Evolutionary conservation across 192 early-diverging fungal species (phyloP).

Genomic region (Coemansia sp.): DNA sequence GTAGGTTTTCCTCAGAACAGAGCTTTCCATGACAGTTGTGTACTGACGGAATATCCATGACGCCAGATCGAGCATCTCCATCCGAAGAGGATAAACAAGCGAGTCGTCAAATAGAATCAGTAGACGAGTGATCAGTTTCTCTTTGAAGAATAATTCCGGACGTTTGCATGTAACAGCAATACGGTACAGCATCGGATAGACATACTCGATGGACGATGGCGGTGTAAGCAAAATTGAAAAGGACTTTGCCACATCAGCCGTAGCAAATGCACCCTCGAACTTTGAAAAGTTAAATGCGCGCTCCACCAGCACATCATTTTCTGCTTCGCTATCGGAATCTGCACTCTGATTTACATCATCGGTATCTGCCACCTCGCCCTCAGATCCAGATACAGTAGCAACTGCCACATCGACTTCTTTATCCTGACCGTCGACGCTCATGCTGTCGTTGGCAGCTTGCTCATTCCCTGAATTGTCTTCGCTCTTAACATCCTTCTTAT

Average conservation of each 20-base stretch:
- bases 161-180: constrained; percentile 30
- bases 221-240: constrained; percentile 36
- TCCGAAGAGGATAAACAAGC: constrained; percentile 20
- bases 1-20: constrained; percentile 22
- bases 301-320: constrained; percentile 28
- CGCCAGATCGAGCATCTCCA: constrained; percentile 34
- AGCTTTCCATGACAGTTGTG: constrained; percentile 32
- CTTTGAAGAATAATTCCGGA: constrained; percentile 43
- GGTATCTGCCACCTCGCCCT: constrained; percentile 7
- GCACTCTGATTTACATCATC: constrained; percentile 1
- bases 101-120: constrained; percentile 38
- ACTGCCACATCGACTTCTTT: neutral
- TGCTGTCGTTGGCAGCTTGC: neutral
- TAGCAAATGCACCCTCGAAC: constrained; percentile 43
- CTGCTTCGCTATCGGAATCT: constrained; percentile 7
- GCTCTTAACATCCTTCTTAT: constrained; percentile 3
- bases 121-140: constrained; percentile 23
- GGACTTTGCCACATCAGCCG: constrained; percentile 29
- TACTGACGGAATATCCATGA: constrained; percentile 54
- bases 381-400: neutral
- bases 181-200: constrained; percentile 45
- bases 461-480: constrained; percentile 1
- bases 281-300: constrained; percentile 27
- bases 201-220: constrained; percentile 34
- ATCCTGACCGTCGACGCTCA: neutral